phyloP scores from a whole-genome alignment of 1,139 yeast species.

The Yamadazyma dendronema region DNA sequence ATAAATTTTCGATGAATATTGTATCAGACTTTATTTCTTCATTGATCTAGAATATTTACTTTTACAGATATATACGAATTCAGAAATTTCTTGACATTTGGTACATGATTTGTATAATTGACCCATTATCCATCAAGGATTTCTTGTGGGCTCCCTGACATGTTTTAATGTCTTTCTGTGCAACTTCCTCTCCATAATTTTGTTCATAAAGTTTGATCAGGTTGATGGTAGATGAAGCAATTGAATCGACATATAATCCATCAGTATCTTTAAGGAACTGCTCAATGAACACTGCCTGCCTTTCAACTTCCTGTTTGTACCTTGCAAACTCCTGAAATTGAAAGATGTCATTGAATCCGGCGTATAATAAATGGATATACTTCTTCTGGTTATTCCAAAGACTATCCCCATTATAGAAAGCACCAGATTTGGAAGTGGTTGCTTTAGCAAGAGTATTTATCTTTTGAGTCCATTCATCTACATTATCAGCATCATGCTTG shows the following conservation, averaged over 20 bases:
- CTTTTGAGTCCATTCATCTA: conserved; percentile 12
- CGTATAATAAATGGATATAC: conserved; percentile 25
- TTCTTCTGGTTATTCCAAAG: conserved; percentile 26
- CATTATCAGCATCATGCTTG: conserved; percentile 9
- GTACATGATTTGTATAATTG: conserved; percentile 15
- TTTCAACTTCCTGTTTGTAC: conserved; percentile 18
- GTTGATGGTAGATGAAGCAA: conserved; percentile 1
- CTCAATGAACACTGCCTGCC: conserved; percentile 22
- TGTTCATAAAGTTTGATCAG: conserved; percentile 3
- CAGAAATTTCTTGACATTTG: conserved; percentile 2
- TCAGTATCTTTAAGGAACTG: conserved; percentile 8
- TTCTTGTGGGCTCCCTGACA: conserved; percentile 6
- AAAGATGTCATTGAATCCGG: conserved; percentile 24
- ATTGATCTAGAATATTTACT: no score
- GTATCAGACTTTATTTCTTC: conserved; percentile 16
- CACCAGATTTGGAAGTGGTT: conserved; percentile 13
- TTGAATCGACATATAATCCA: conserved; percentile 5
- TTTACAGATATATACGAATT: no score
- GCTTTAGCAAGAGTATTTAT: conserved; percentile 28
- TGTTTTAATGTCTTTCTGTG: background rate
- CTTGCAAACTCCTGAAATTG: conserved; percentile 12
- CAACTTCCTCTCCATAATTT: conserved; percentile 3
- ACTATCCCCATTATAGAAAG: conserved; percentile 20
- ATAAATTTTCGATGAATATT: conserved; percentile 22
- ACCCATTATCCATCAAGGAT: conserved; percentile 16